Conservation (phyloP, 768 basidiomycete species). For the Tricholoma saponaceum region DNA sequence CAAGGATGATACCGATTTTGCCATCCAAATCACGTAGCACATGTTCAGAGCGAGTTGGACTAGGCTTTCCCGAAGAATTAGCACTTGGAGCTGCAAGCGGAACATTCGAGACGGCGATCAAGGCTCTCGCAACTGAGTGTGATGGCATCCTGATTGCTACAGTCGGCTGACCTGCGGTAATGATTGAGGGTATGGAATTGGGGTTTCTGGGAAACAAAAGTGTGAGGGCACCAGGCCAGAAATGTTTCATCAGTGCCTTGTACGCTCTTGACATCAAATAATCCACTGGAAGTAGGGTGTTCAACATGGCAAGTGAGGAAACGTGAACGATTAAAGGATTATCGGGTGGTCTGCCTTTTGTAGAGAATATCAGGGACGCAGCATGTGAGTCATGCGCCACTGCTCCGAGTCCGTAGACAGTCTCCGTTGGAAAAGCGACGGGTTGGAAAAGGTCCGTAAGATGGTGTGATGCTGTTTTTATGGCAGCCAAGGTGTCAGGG, state of each 20-base stretch:
- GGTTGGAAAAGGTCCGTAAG: conserved; percentile 45
- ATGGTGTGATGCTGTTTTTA: conserved; percentile 52
- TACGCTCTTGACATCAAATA: conserved; percentile 67
- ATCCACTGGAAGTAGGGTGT: conserved; percentile 60
- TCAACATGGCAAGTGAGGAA: conserved; percentile 80
- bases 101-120: conserved; percentile 68
- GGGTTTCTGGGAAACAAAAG: conserved; percentile 81
- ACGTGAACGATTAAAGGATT: conserved; percentile 98
- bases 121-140: conserved; percentile 86
- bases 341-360: conserved; percentile 90
- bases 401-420: conserved; percentile 97
- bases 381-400: conserved; percentile 66
- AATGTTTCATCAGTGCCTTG: conserved; percentile 67
- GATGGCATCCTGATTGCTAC: conserved; percentile 94
- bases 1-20: conserved; percentile 75
- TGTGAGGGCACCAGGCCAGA: conserved; percentile 96
- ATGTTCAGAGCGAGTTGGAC: conserved; percentile 86
- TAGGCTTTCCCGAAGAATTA: conserved; percentile 91
- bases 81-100: conserved; percentile 95
- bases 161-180: conserved; percentile 76
- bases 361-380: conserved; percentile 70
- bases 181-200: conserved; percentile 58
- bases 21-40: conserved; percentile 75
- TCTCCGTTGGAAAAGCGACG: conserved; percentile 95
- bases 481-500: conserved; percentile 45